Conservation (phyloP, 2,329 filamentous ascomycete species). For the Thyridium curvatum region DNA sequence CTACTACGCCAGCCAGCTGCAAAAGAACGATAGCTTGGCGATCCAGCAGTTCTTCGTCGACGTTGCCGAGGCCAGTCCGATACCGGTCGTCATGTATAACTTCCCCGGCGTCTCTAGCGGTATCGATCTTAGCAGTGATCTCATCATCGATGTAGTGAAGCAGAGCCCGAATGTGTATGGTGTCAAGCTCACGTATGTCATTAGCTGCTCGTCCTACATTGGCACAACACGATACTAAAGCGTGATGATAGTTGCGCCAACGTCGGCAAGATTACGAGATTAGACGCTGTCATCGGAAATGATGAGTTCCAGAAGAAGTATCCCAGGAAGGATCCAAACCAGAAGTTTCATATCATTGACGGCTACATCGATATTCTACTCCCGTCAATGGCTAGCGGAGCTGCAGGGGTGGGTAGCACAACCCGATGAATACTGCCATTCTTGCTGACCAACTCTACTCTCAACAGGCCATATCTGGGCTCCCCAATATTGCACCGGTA, state of each 20-base stretch:
- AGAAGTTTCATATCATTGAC: conserved; percentile 13
- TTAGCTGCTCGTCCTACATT: no score
- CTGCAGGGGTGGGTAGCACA: conserved; percentile 7
- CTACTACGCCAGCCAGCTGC: conserved; percentile 30
- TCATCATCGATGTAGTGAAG: conserved; percentile 12
- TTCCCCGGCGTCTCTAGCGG: conserved; percentile 13
- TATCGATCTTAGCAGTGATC: conserved; percentile 14
- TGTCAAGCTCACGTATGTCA: conserved; percentile 9
- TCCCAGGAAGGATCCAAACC: conserved; percentile 3
- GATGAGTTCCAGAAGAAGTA: conserved; percentile 1
- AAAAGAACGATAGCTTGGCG: conserved; percentile 10
- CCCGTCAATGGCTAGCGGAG: conserved; percentile 13
- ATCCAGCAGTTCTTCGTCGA: conserved; percentile 15
- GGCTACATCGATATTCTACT: conserved; percentile 19
- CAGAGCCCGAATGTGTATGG: conserved; percentile 13
- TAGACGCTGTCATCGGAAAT: conserved; percentile 8
- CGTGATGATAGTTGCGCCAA: conserved; percentile 7
- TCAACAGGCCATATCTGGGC: background rate
- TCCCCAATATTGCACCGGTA: conserved; percentile 7
- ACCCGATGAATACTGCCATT: no score
- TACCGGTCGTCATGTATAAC: conserved; percentile 17
- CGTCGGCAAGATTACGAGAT: conserved; percentile 13
- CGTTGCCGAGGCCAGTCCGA: conserved; percentile 10
- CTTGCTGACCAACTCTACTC: no score
- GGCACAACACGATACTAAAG: no score